Base-by-base conservation (phyloP, 106 monocot species). In the Vanilla planifolia region DNA sequence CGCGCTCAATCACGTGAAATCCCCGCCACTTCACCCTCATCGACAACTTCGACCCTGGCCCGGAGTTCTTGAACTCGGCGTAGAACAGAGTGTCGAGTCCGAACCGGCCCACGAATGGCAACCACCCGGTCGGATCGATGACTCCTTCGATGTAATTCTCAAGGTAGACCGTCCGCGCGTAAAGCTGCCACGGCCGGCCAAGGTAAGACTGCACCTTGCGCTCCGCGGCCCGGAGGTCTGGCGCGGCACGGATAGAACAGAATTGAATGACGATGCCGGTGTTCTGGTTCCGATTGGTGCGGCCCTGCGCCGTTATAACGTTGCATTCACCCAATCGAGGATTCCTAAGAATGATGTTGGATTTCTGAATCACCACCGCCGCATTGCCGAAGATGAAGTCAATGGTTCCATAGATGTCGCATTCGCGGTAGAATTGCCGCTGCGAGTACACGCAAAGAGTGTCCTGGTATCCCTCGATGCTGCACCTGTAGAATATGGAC, bases 301-400 rank as follows among this genome's bases (percentile, higher is more conserved):
- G 77, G 43, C 88, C 88, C 48, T 92, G 92, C 0, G 92, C 92
- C 0, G 92, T 80, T 47, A 92, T 79, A 33, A 74, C 78, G 45
- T 84, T 80, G 16, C 72, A 26, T 51, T 88, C 75, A 0, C 88
- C 92, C 16, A n/a, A 46, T 32, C 19, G 62, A 7, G 92, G 92
- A 21, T 25, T 36, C 6, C 92, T 30, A 5, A 52, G 41, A 10
- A 65, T 52, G 61, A 92, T 81, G 59, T 67, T 84, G 84, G 73
- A 79, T 35, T 74, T 79, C 52, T 92, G 92, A 27, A 92, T 57
- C 24, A 84, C 84, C 2, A 48, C 84, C 0, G 87, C 84, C 2
- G 87, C 92, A 46, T 92, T 84, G 43, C 92, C 92, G 50, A 88
- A 92, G 75, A 92, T 92, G 87, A 92, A 84, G 68, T 92, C 92